Base-by-base conservation (phyloP, 495 filamentous ascomycete species). In the Penicillium odoratum region DNA sequence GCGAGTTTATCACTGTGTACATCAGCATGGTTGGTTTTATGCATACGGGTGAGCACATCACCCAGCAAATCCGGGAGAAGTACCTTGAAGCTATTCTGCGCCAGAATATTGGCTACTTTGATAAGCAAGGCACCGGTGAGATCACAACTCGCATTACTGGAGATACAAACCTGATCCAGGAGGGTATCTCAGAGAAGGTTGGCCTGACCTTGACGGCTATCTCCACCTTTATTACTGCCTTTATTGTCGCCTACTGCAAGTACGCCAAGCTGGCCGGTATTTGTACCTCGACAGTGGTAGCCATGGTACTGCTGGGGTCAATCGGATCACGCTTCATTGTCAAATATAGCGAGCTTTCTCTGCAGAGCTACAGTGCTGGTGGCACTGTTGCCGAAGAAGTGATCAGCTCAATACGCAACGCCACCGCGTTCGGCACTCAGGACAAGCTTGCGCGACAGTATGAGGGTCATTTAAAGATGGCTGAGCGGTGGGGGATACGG, bases 341-440 rank as follows among this genome's bases (percentile, higher is more conserved):
- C 66, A 91, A 87, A 64, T 94, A 80, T 66, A 91, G 86, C 68
- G 92, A 89, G 68, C 70, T 85, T 44, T 87, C 90, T 31, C 78
- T 97, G 48, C 78, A 87, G 45, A 83, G 89, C 5, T 93, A 93
- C 63, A 92, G 89, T 46, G 77, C 85, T 15, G 93, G 92, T 65
- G 93, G 93, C 47, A 92, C 88, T 0, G 82, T 98, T 18, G 93
- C 91, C 0, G 94, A 98, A 70, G 94, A 98, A 73, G 93, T 97
- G 55, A 85, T 98, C 67, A 93, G 89, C 65, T 96, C 92, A 7
- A 88, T 97, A 61, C 84, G 94, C 36, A 97, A 95, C 68, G 89
- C 92, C n/a, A 86, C 87, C 5, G 94, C 94, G 8, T 98, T 97
- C 64, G 89, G 88, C 57, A 97, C 92, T 0, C 92, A 98, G 72